These are phyloP conservation scores for Didymellaceae sp. DNA, from an alignment of 2,329 filamentous ascomycete species.

Conservation along the genomic window DNA sequence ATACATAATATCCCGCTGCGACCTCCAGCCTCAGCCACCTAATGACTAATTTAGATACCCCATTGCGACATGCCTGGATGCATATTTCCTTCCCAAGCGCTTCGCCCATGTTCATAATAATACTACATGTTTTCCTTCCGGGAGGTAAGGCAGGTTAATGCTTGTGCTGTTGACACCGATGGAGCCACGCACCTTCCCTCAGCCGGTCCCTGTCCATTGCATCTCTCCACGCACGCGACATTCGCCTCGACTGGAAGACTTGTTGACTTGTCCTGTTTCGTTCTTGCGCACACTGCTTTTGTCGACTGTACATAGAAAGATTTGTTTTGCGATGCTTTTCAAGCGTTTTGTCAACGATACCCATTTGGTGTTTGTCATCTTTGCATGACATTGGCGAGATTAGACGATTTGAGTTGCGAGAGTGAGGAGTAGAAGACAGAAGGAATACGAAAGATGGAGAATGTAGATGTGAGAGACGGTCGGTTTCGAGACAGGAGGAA, in stretches of 20 bases:
- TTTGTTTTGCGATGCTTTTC: conserved; percentile 20
- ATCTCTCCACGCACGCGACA: conserved; percentile 22
- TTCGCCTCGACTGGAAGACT: conserved; percentile 3
- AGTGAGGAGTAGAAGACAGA: neutral
- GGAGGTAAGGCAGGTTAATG: conserved; percentile 32
- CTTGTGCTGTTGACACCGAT: conserved; percentile 25
- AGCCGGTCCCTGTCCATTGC: conserved; percentile 19
- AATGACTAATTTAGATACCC: conserved; percentile 10
- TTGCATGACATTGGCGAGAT: neutral
- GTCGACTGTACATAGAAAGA: conserved; percentile 18
- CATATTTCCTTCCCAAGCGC: conserved; percentile 17
- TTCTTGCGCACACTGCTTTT: conserved; percentile 1
- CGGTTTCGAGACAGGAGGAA: no score
- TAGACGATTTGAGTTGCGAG: neutral
- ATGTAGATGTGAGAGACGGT: no score
- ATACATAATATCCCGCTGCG: conserved; percentile 2
- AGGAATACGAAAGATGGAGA: neutral
- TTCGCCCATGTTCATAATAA: conserved; percentile 17
- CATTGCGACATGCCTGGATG: conserved; percentile 28
- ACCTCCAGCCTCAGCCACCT: conserved; percentile 7
- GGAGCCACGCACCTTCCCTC: conserved; percentile 11
- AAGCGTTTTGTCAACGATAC: conserved; percentile 2
- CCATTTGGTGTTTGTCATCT: neutral
- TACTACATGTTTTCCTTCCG: conserved; percentile 3
- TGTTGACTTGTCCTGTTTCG: neutral